Evolutionary conservation across 805 yeast genomes (phyloP), one percentile per base, ranked within the genome.

Genomic region (Pichia phayaonensis): DNA sequence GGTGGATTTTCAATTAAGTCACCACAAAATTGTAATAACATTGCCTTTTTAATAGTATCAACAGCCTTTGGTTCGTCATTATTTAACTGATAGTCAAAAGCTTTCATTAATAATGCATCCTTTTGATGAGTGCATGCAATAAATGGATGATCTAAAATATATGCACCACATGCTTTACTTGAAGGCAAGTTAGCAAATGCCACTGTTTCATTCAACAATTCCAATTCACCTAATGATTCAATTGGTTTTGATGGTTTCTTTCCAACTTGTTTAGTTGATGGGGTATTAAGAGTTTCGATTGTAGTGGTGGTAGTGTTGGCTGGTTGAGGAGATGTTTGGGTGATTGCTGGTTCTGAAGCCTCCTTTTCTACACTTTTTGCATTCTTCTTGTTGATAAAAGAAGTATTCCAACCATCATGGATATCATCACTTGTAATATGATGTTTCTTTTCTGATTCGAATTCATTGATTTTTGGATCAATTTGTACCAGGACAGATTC

Each of bases 401-500:
- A 84, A 42, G 86, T 80, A 63, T 92, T 95, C 73, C 88, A 94
- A 0, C 97, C 98, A 15, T 94, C 89, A 58, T 81, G 94, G 40
- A 90, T 76, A 67, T 92, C 99, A 16, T 90, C 98, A 47, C 94
- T 83, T 3, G 95, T 83, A 56, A 94, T 90, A 63, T 87, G 85
- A 44, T 72, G 62, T 13, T 80, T 73, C 61, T 86, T 86, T 60
- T 90, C 96, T 56, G 79, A 75, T 57, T 79, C 74, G 49, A 94
- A 72, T 34, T 78, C 79, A 40, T 76, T 80, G 56, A 90, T 71
- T 64, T 86, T 89, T 47, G 78, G 77, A 23, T 76, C 73, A 51
- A 86, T 89, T 54, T 80, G 81, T 23, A 69, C 69, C 53, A 84
- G 72, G 4, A 87, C 85, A 24, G 77, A 77, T 47, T 77, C 83